Percentiles rank a stretch among this genome's conserved stretches.
These are phyloP conservation scores for Fusarium nodosum DNA, from an alignment of 2,329 filamentous ascomycete species.

Conservation along the genomic window DNA sequence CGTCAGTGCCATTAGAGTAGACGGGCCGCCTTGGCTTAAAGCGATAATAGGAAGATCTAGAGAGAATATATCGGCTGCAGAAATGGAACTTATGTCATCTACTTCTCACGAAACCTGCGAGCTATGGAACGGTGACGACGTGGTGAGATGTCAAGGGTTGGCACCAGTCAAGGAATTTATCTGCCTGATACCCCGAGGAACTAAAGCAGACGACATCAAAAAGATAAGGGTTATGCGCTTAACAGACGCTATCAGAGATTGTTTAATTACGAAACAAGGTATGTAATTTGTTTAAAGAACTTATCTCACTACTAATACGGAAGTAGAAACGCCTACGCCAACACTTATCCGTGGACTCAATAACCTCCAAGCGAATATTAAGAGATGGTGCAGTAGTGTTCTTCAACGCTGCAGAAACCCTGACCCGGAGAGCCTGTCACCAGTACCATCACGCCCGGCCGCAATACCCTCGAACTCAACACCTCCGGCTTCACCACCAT, in stretches of 20 bases:
- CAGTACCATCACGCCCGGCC: too few species aligned
- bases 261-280: too few species aligned
- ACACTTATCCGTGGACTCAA: too few species aligned
- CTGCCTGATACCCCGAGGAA: rapidly evolving
- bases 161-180: rapidly evolving
- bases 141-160: conserved; percentile 46
- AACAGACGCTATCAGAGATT: rapidly evolving
- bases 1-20: conserved; percentile 60
- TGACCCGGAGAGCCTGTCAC: too few species aligned
- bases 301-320: rapidly evolving
- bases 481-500: too few species aligned
- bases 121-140: conserved; percentile 58
- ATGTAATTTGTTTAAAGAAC: rapidly evolving
- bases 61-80: conserved; percentile 57
- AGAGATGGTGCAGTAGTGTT: too few species aligned
- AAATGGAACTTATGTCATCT: conserved; percentile 61
- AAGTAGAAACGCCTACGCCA: too few species aligned
- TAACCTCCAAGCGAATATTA: too few species aligned
- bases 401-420: too few species aligned
- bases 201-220: not conserved
- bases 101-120: conserved; percentile 60
- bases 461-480: too few species aligned
- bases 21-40: conserved; percentile 58
- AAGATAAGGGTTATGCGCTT: rapidly evolving
- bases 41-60: conserved; percentile 61